Evolutionary conservation across 2,329 filamentous ascomycete genomes (phyloP), one percentile per base, ranked within the genome.

Genomic region (Fonsecaea erecta): DNA sequence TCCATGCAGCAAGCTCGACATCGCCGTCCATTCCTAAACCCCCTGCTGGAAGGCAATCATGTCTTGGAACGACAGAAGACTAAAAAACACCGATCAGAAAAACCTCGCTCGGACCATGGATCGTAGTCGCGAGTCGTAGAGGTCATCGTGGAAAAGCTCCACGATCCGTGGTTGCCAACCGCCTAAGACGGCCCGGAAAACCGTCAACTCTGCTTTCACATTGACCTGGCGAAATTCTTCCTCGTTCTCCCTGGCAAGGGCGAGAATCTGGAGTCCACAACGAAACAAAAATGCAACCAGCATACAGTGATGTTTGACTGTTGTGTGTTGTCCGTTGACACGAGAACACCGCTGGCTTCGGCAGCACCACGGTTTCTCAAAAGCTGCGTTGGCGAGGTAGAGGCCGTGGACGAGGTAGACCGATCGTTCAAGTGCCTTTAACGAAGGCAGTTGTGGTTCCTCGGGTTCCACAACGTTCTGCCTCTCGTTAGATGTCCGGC

Each of bases 351-450:
- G 6, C 18, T 24, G 24, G 28, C 53, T 28, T 16, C 43, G 5
- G 51, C 62, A 60, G 9, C 21, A 28, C 51, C 51, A 64, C 16
- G 56, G 21, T 21, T 56, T 60, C 21, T 60, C 62, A 9, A 60
- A 55, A 21, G 51, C 62, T n/a, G 57, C 26, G 8, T 46, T 60
- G 51, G 60, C 35, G 21, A 64, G 52, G 18, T 46, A 35, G 9
- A 64, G 37, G 11, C 56, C 56, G 30, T 51, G 51, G 7, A 51
- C 51, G 3, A 64, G 35, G 34, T 43, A 64, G 9, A 57, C 28
- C 7, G 62, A 64, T 35, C 62, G 34, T 30, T 64, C 56, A 21
- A 60, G 24, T 32, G 55, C 24, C 34, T 21, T 51, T 35, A 37
- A 16, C 7, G 43, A 48, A 24, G 21, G 7, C 9, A 48, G 16